Conservation (phyloP, 176 grass and related monocot species). For the Oryza nivara region DNA sequence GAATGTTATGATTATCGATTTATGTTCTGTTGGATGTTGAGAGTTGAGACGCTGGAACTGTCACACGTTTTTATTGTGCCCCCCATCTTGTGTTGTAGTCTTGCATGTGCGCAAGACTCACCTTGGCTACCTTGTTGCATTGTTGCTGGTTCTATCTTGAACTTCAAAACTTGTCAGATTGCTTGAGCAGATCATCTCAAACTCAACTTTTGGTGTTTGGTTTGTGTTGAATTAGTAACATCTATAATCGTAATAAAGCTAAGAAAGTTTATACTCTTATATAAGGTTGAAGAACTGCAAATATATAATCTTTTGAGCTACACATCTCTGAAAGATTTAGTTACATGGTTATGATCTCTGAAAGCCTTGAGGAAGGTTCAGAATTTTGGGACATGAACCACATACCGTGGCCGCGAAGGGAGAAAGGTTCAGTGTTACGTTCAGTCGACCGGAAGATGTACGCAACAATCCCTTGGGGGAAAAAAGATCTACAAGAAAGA, state of each 20-base stretch:
- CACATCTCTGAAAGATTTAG: not conserved
- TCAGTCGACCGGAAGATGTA: too few relatives aligned
- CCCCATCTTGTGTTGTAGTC: not conserved
- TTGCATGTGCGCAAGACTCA: not conserved
- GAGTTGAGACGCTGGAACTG: not conserved
- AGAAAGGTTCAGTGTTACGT: too few relatives aligned
- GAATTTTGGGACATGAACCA: not conserved
- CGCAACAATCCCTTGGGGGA: not conserved
- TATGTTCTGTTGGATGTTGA: conserved; percentile 13
- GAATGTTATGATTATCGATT: not conserved
- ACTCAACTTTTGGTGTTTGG: not conserved
- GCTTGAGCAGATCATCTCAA: not conserved
- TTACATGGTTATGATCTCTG: not conserved
- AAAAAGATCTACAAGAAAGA: not conserved
- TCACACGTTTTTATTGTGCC: not conserved
- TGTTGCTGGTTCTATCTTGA: not conserved
- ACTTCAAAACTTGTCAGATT: not conserved
- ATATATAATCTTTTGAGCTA: not conserved
- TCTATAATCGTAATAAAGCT: not conserved
- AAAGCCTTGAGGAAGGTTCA: not conserved
- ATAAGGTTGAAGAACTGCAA: not conserved
- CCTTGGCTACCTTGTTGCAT: not conserved
- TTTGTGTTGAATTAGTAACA: not conserved
- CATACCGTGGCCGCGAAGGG: too few relatives aligned
- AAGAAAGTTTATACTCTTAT: not conserved